These are phyloP conservation scores for Ceratocystis albifundus DNA, from an alignment of 2,329 filamentous ascomycete genomes.

Conservation along the genomic window DNA sequence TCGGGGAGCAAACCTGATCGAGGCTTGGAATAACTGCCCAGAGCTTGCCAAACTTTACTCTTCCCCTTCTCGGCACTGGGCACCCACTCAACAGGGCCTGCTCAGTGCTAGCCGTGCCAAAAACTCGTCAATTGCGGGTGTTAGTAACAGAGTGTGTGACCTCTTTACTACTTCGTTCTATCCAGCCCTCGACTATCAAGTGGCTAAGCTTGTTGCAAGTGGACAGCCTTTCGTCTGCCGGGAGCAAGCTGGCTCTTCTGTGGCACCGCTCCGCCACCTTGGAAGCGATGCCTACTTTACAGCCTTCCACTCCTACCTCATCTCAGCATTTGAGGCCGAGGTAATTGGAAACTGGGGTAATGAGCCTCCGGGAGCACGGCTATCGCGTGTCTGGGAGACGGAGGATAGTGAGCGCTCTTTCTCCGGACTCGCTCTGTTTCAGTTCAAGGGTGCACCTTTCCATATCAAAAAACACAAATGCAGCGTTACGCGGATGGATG, in stretches of 20 bases:
- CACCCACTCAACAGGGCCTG: not conserved
- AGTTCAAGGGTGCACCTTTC: not conserved
- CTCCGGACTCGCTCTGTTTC: not conserved
- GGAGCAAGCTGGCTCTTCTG: not conserved
- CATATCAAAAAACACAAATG: slow-evolving; percentile 3
- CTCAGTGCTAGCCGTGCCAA: not conserved
- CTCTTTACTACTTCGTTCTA: not conserved
- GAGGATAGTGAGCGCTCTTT: not conserved
- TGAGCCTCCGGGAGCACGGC: not conserved
- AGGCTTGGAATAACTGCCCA: not conserved
- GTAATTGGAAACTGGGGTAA: slow-evolving; percentile 10
- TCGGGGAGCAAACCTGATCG: not conserved
- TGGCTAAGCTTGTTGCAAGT: not conserved
- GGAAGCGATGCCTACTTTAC: slow-evolving; percentile 8
- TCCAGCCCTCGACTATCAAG: not conserved
- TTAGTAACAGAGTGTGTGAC: not conserved
- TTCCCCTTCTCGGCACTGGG: not conserved
- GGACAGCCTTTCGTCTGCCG: not conserved
- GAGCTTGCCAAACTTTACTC: not conserved
- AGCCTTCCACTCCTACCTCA: slow-evolving; percentile 8
- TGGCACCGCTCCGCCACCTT: not conserved
- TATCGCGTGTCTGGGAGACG: not conserved
- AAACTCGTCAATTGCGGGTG: not conserved
- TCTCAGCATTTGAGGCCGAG: slow-evolving; percentile 1
- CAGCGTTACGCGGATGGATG: not conserved